These are phyloP conservation scores for Brassica juncea DNA, from an alignment of 345 rosid genomes.

Conservation along the genomic window DNA sequence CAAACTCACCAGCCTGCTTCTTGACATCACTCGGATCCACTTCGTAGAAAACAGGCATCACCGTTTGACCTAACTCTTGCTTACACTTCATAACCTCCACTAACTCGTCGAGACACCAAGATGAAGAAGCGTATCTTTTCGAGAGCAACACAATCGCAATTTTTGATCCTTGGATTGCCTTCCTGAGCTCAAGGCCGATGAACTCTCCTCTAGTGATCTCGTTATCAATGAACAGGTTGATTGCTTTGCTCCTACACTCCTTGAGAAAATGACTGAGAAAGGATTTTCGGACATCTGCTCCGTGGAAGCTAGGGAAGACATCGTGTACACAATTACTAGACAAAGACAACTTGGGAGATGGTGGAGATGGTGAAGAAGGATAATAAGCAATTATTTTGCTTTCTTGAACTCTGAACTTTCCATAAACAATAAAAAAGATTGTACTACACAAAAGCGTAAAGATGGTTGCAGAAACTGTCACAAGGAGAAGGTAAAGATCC, in stretches of 20 bases:
- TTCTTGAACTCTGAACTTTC: background rate
- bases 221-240: background rate
- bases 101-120: too few relatives aligned
- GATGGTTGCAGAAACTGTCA: background rate
- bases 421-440: background rate
- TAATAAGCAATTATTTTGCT: background rate
- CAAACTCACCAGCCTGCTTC: too few relatives aligned
- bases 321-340: too few relatives aligned
- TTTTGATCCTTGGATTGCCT: too few relatives aligned
- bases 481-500: background rate
- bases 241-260: background rate
- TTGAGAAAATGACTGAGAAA: background rate
- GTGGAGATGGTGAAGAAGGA: background rate
- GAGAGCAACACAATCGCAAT: too few relatives aligned
- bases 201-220: background rate
- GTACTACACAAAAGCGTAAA: background rate
- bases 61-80: too few relatives aligned
- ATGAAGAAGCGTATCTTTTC: too few relatives aligned
- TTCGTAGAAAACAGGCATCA: too few relatives aligned
- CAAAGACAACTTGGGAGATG: too few relatives aligned
- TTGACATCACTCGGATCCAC: too few relatives aligned
- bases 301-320: background rate
- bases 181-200: background rate
- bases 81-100: too few relatives aligned
- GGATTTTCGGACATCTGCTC: background rate